Percentiles rank a stretch among this genome's conserved stretches.
These are phyloP conservation scores for Lachancea sp. DNA, from an alignment of 805 yeast genomes.

Conservation along the genomic window DNA sequence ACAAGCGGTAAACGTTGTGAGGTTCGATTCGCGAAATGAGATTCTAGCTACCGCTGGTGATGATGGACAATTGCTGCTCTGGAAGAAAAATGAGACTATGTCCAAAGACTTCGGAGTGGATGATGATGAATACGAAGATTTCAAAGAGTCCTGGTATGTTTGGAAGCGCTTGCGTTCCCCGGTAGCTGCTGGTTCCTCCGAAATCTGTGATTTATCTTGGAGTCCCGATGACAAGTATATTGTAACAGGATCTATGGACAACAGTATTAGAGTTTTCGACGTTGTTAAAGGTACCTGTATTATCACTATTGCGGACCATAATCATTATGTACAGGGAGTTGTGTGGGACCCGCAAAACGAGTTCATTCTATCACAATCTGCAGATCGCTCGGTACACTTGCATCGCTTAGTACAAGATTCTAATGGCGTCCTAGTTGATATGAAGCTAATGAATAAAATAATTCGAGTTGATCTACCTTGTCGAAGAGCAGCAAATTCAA, in stretches of 20 bases:
- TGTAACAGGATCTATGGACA: slow-evolving; percentile 91
- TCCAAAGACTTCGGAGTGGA: slow-evolving; percentile 54
- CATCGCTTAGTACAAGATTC: slow-evolving; percentile 34
- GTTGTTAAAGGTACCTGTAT: slow-evolving; percentile 52
- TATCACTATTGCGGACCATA: slow-evolving; percentile 45
- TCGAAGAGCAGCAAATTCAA: slow-evolving; percentile 11
- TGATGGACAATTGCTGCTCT: slow-evolving; percentile 81
- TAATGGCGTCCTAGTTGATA: slow-evolving; percentile 12
- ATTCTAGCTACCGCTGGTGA: slow-evolving; percentile 88
- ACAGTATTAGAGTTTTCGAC: slow-evolving; percentile 63
- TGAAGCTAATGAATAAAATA: slow-evolving; percentile 37
- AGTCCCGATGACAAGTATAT: slow-evolving; percentile 74
- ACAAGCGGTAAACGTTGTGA: slow-evolving; percentile 87
- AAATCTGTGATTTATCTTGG: slow-evolving; percentile 90
- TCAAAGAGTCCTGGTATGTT: slow-evolving; percentile 65
- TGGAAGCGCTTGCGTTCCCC: slow-evolving; percentile 43
- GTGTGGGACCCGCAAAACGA: slow-evolving; percentile 87
- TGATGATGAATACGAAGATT: slow-evolving; percentile 41
- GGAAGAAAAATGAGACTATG: slow-evolving; percentile 56
- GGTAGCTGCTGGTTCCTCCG: slow-evolving; percentile 57
- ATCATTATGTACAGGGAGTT: slow-evolving; percentile 92
- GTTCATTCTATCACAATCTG: slow-evolving; percentile 78
- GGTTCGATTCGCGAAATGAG: slow-evolving; percentile 66
- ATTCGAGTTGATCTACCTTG: slow-evolving; percentile 54
- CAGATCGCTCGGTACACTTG: slow-evolving; percentile 78